These are phyloP conservation scores for Didymella segeticola DNA, from an alignment of 2,329 filamentous ascomycete species.

Conservation along the genomic window DNA sequence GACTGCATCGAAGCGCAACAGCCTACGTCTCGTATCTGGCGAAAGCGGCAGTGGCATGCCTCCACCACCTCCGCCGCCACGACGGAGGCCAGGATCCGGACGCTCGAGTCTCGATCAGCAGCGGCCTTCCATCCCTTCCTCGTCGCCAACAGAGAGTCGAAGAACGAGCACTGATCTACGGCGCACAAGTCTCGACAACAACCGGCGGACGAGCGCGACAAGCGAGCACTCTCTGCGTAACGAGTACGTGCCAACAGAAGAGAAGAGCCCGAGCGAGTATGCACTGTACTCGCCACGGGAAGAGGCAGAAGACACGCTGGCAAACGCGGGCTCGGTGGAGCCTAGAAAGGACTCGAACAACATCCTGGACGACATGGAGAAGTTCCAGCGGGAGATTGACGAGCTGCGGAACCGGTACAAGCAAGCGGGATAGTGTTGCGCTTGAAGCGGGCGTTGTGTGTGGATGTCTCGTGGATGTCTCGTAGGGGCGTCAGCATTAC, in stretches of 20 bases:
- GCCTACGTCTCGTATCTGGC: slow-evolving; percentile 32
- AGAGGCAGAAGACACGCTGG: slow-evolving; percentile 31
- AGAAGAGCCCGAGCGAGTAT: slow-evolving; percentile 28
- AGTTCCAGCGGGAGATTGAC: slow-evolving; percentile 49
- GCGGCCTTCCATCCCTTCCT: slow-evolving; percentile 25
- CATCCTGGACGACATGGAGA: slow-evolving; percentile 50
- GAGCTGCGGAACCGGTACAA: slow-evolving; percentile 43
- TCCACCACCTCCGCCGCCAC: slow-evolving; percentile 41
- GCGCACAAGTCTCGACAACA: slow-evolving; percentile 37
- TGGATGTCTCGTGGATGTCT: too few species aligned
- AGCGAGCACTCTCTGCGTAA: slow-evolving; percentile 42
- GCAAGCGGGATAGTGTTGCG: slow-evolving; percentile 19
- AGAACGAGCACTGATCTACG: slow-evolving; percentile 35
- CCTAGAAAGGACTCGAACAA: slow-evolving; percentile 30
- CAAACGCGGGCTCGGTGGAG: neutral
- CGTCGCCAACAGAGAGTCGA: slow-evolving; percentile 37
- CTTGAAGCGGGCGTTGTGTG: neutral
- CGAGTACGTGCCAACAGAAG: slow-evolving; percentile 31
- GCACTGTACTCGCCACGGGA: slow-evolving; percentile 38
- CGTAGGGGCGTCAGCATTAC: too few species aligned
- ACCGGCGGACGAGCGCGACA: slow-evolving; percentile 40
- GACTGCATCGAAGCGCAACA: slow-evolving; percentile 35
- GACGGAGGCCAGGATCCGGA: slow-evolving; percentile 42
- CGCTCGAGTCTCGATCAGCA: slow-evolving; percentile 43
- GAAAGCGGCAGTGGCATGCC: slow-evolving; percentile 33